A percentile compares a stretch with the other conserved stretches of the same genome.
Evolutionary conservation across 441 rosid genomes (phyloP).

Genomic region (Eutrema salsugineum): DNA sequence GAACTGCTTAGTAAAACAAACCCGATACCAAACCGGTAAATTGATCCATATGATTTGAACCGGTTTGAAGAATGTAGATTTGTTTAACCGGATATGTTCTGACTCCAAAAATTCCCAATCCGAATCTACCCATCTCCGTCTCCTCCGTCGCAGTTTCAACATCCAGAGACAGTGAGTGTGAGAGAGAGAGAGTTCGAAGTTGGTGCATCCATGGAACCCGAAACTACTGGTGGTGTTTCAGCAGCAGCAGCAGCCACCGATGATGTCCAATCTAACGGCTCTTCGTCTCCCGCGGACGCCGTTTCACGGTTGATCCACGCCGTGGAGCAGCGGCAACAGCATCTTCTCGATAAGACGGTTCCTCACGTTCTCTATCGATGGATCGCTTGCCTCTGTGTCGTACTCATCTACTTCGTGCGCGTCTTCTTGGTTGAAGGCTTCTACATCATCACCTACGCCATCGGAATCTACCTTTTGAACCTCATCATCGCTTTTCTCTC

Average conservation of each 20-base stretch:
- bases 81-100: not conserved
- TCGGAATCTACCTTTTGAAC: slow-evolving; percentile 69
- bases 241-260: slow-evolving; percentile 22
- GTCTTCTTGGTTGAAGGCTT: slow-evolving; percentile 76
- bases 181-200: not conserved
- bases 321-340: slow-evolving; percentile 58
- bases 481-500: slow-evolving; percentile 79
- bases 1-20: not conserved
- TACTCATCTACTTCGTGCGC: slow-evolving; percentile 60
- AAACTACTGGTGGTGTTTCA: slow-evolving; percentile 29
- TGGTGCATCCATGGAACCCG: slow-evolving; percentile 59
- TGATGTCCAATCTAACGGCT: slow-evolving; percentile 29
- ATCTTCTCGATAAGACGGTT: slow-evolving; percentile 73
- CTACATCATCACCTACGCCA: slow-evolving; percentile 81
- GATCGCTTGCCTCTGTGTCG: slow-evolving; percentile 53
- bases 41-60: not conserved
- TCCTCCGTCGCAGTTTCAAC: slow-evolving; percentile 17
- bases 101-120: not conserved
- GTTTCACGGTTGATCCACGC: slow-evolving; percentile 45
- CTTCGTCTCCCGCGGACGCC: slow-evolving; percentile 46
- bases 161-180: not conserved
- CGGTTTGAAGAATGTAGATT: not conserved
- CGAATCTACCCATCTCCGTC: slow-evolving; percentile 22
- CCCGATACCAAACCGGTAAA: not conserved
- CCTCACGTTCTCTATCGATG: slow-evolving; percentile 68